Base-by-base conservation (phyloP, 768 basidiomycete species). In the Pleurotus pulmonarius region DNA sequence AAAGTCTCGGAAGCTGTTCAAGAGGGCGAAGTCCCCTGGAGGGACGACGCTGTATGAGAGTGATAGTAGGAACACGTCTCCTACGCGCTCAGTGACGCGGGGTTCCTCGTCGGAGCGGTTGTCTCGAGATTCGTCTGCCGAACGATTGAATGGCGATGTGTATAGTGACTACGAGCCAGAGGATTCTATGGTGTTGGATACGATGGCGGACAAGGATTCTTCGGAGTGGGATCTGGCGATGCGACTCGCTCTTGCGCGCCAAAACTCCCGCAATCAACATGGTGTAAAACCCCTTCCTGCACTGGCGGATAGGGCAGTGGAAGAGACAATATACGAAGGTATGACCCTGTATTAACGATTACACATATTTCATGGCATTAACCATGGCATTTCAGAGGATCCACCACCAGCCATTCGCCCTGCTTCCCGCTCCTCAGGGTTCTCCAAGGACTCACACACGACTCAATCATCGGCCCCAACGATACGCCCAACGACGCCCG, bases 291-390 rank as follows among this genome's bases (percentile, higher is more conserved):
- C 74, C 8, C 62, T 69, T 45, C 61, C 73, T 45, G 60, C 80
- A 53, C 63, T 73, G 5, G 64, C 79, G 61, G 81, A 83, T 13
- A 70, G 64, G 25, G 75, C 81, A 3, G 65, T 79, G 13, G 86
- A 87, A 61, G 81, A 82, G 25, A 88, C 85, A 2, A 90, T 92
- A 61, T 89, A 88, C 61, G 90, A 92, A 83, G 89, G 90, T 86
- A 63, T 24, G 76, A 34, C 51, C 55, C 60, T 61, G 43, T 34
- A 44, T 41, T 64, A 56, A 46, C 22, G 40, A 38, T 4, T 34
- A 52, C 43, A 38, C 24, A 46, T 46, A 18, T 18, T 58, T 39
- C 56, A 7, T 16, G 25, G 22, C 18, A 24, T 38, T 46, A 26
- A 13, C 20, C 22, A 26, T 24, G 25, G 24, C 46, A 61, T 34